phyloP scores from a whole-genome alignment of 257 asterid species.

The Striga asiatica region DNA sequence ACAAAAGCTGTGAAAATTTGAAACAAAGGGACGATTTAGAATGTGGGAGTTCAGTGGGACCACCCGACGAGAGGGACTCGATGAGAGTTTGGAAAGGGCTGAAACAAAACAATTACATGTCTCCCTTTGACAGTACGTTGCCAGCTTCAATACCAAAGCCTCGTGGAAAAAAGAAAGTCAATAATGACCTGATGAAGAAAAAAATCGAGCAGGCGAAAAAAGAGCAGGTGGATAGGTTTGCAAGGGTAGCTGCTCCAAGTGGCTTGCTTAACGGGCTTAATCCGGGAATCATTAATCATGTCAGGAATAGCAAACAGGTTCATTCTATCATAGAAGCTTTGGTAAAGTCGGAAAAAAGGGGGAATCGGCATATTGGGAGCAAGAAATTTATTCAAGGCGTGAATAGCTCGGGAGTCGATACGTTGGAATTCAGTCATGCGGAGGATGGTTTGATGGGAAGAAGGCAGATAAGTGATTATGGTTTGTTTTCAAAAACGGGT shows the following conservation, averaged over 20 bases:
- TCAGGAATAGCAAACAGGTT: conserved; percentile 69
- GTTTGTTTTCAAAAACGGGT: conserved; percentile 25
- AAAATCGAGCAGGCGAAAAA: conserved; percentile 55
- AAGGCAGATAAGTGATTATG: conserved; percentile 25
- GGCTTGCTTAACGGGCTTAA: conserved; percentile 74
- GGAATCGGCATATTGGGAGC: conserved; percentile 22
- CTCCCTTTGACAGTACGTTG: conserved; percentile 35
- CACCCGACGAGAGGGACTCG: conserved; percentile 48
- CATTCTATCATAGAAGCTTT: conserved; percentile 66
- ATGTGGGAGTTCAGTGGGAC: conserved; percentile 69
- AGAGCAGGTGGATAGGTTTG: conserved; percentile 63
- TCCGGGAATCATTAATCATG: conserved; percentile 81
- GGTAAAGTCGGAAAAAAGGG: conserved; percentile 42
- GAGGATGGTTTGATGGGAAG: conserved; percentile 21
- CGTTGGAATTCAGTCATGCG: conserved; percentile 14
- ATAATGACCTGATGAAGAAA: conserved; percentile 29
- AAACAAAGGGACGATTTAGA: conserved; percentile 51
- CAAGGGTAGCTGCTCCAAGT: conserved; percentile 69
- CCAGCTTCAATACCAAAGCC: conserved; percentile 45
- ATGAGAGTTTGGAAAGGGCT: conserved; percentile 70
- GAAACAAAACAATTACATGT: conserved; percentile 72
- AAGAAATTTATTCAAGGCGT: conserved; percentile 25
- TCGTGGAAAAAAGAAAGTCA: conserved; percentile 51
- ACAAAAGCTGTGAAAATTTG: conserved; percentile 22
- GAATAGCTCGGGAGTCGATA: conserved; percentile 10